Evolutionary conservation across 73 alveolate species (phyloP).

Genomic region (Tetrahymena malaccensis): DNA sequence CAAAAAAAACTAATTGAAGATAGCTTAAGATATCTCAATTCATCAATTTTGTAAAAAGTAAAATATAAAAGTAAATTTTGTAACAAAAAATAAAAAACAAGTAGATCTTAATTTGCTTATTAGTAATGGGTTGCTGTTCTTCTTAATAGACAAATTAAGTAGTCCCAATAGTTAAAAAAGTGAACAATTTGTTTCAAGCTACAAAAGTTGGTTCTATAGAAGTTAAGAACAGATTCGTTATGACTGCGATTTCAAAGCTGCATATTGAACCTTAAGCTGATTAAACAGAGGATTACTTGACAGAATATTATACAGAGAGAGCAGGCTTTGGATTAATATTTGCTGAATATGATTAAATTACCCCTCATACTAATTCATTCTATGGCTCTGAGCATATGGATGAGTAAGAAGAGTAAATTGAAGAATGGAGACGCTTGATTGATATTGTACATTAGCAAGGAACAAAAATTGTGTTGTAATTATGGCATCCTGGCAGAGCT

Average conservation of each 20-base stretch:
- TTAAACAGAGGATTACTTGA: conserved; percentile 8
- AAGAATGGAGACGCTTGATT: conserved; percentile 28
- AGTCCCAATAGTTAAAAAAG: no score
- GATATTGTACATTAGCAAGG: conserved; percentile 23
- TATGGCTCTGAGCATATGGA: conserved; percentile 26
- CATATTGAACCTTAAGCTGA: conserved; percentile 23
- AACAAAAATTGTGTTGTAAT: conserved; percentile 7
- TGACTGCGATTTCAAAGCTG: conserved; percentile 39
- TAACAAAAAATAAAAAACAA: no score
- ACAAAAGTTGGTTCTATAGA: conserved; percentile 6
- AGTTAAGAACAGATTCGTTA: conserved; percentile 29
- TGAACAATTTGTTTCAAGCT: not conserved
- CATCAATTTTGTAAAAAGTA: no score
- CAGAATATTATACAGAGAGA: conserved; percentile 14
- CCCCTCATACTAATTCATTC: not conserved
- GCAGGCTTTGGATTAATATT: conserved; percentile 35
- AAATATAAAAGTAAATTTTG: no score
- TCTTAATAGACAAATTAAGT: not conserved
- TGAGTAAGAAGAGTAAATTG: conserved; percentile 9
- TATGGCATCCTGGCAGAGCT: conserved; percentile 43
- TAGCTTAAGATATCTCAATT: no score
- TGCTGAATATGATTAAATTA: conserved; percentile 19
- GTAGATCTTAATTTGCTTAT: no score
- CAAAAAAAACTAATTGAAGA: no score
- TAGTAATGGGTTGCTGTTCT: not conserved